These are phyloP conservation scores for Striga asiatica DNA, from an alignment of 257 asterid genomes.

Conservation along the genomic window DNA sequence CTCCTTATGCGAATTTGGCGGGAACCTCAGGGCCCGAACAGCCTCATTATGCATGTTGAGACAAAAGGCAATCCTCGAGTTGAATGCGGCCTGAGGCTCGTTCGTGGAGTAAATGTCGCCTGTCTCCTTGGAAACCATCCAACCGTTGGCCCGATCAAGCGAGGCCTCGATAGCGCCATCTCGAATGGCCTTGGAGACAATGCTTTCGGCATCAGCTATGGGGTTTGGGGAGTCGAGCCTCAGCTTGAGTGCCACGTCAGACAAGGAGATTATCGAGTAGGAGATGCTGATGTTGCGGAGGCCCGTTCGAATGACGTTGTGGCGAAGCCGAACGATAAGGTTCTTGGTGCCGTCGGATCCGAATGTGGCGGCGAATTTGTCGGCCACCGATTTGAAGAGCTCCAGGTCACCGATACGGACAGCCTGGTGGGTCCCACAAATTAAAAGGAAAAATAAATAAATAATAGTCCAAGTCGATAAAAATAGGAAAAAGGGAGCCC, in stretches of 20 bases:
- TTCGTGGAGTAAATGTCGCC: slow-evolving; percentile 68
- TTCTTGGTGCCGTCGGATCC: slow-evolving; percentile 53
- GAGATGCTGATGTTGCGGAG: slow-evolving; percentile 61
- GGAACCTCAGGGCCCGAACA: slow-evolving; percentile 60
- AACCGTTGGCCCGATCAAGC: slow-evolving; percentile 56
- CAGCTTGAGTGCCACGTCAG: slow-evolving; percentile 62
- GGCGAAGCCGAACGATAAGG: slow-evolving; percentile 60
- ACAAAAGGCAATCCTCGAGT: slow-evolving; percentile 64
- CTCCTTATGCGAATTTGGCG: slow-evolving; percentile 54
- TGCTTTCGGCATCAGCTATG: slow-evolving; percentile 59
- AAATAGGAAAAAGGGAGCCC: too few species aligned
- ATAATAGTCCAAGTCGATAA: too few species aligned
- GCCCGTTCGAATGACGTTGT: slow-evolving; percentile 63
- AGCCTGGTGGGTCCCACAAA: slow-evolving; percentile 39
- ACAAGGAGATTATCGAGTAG: slow-evolving; percentile 51
- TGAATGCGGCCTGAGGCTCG: slow-evolving; percentile 67
- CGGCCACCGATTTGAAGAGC: slow-evolving; percentile 51
- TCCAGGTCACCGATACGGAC: slow-evolving; percentile 69
- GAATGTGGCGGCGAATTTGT: slow-evolving; percentile 46
- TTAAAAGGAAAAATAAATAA: background rate
- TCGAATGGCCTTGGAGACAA: slow-evolving; percentile 63
- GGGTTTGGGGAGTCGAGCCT: slow-evolving; percentile 53
- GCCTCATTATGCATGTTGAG: slow-evolving; percentile 75
- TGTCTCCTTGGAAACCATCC: slow-evolving; percentile 62
- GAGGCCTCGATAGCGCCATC: slow-evolving; percentile 80